phyloP scores from a whole-genome alignment of 192 early-diverging fungal genomes.

The Entomortierella beljakovae region DNA sequence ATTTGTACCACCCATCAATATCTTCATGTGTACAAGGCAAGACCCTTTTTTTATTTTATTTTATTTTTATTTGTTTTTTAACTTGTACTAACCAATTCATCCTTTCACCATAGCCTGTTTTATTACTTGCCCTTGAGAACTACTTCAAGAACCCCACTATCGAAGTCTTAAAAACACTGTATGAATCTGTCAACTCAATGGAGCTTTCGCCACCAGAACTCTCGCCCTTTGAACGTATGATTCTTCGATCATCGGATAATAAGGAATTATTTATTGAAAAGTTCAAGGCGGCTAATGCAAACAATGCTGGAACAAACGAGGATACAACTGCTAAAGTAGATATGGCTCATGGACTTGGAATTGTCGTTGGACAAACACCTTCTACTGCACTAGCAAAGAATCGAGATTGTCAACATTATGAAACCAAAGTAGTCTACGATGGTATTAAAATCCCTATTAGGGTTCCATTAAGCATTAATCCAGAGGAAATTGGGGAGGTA shows the following conservation, averaged over 20 bases:
- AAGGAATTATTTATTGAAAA: slow-evolving; percentile 89
- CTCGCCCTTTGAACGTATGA: slow-evolving; percentile 81
- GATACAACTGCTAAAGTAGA: slow-evolving; percentile 18
- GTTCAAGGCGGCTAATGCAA: slow-evolving; percentile 57
- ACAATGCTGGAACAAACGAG: slow-evolving; percentile 29
- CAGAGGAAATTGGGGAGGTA: slow-evolving; percentile 94
- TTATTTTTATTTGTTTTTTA: neutral
- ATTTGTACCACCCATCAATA: slow-evolving; percentile 91
- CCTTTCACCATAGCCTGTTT: slow-evolving; percentile 72
- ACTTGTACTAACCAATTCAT: neutral
- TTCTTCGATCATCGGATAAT: slow-evolving; percentile 85
- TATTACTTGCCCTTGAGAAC: slow-evolving; percentile 91
- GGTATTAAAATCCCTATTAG: slow-evolving; percentile 88
- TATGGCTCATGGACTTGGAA: slow-evolving; percentile 54
- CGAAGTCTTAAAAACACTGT: slow-evolving; percentile 81
- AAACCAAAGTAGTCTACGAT: slow-evolving; percentile 87
- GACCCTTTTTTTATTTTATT: neutral
- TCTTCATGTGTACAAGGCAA: slow-evolving; percentile 89
- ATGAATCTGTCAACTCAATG: slow-evolving; percentile 86
- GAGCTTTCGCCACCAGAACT: slow-evolving; percentile 88
- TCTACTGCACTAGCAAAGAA: slow-evolving; percentile 53
- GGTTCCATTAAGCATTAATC: slow-evolving; percentile 86
- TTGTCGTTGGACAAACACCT: slow-evolving; percentile 34
- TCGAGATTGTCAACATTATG: slow-evolving; percentile 90
- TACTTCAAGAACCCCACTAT: slow-evolving; percentile 85